phyloP scores from a whole-genome alignment of 805 yeast species.

The Metschnikowia kunwiensis region DNA sequence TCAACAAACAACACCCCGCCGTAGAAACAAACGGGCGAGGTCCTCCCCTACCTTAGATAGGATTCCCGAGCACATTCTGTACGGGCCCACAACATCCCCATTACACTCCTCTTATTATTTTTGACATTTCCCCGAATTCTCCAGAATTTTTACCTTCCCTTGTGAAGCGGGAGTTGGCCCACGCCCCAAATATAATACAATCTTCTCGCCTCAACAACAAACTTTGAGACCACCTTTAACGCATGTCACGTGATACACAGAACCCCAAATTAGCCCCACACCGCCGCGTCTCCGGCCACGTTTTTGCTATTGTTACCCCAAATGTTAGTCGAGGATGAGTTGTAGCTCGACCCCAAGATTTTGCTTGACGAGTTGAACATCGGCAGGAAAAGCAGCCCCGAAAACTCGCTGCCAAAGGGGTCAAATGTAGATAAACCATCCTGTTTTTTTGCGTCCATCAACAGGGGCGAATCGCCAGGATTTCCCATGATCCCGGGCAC shows the following conservation, averaged over 20 bases:
- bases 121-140: neutral
- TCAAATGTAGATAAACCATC: conserved; percentile 22
- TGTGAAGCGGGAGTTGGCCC: no score
- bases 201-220: no score
- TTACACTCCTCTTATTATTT: neutral
- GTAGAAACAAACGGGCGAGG: no score
- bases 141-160: no score
- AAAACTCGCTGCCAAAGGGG: conserved; percentile 22
- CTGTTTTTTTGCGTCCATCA: conserved; percentile 7
- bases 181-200: no score
- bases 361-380: conserved; percentile 17
- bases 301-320: conserved; percentile 24
- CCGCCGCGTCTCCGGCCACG: conserved; percentile 25
- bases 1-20: neutral
- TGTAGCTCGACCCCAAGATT: conserved; percentile 15
- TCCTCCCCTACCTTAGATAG: no score
- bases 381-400: conserved; percentile 16
- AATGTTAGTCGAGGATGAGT: conserved; percentile 20
- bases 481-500: neutral
- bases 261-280: conserved; percentile 36
- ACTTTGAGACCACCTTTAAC: no score
- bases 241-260: no score
- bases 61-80: no score
- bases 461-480: conserved; percentile 5
- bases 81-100: neutral